Base-by-base conservation (phyloP, 2,329 filamentous ascomycete species). In the Hawksworthiomyces lignivorus region DNA sequence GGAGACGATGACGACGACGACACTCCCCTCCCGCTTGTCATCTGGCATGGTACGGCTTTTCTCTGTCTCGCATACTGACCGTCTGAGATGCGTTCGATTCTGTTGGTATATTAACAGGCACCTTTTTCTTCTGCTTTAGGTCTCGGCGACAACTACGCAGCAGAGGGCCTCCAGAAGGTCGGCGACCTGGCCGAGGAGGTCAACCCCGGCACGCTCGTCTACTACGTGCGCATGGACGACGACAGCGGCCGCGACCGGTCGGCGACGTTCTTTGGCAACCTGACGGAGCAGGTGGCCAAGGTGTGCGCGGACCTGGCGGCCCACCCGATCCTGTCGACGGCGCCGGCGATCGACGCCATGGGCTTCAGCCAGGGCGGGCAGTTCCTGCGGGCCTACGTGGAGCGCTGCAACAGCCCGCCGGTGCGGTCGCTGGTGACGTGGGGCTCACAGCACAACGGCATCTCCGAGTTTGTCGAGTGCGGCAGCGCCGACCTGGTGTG, bases 281-380 rank as follows among this genome's bases (percentile, higher is more conserved):
- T 96, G 5, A 89, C 84, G 3, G 69, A 73, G 37, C 90, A 97
- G 64, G 61, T 97, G 45, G 73, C 73, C 29, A 60, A 72, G 48
- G 87, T 94, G 38, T 97, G 92, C 73, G 69, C 67, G n/a, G 79
- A 82, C 53, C 75, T 97, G 31, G 74, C 83, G 45, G 58, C 72
- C 0, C 77, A 96, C 58, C 82, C 83, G 1, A 85, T 94, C 60
- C 76, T 96, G 14, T 82, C 82, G 43, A 85, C 82, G 7, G 85
- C 86, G 0, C 84, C 85, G 0, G 87, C 83, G 49, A 73, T 96
- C 57, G 92, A 97, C 63, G 90, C 89, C 26, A 67, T 98, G 27
- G 92, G 92, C 21, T 96, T 98, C 69, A 92, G 85, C 12, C 92
- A 98, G 63, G 92, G 92, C 49, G 92, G 92, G 2, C 87, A 95